Percentiles rank a stretch among this genome's conserved stretches.
Conservation (phyloP, 257 asterid species). For the Salvia miltiorrhiza region DNA sequence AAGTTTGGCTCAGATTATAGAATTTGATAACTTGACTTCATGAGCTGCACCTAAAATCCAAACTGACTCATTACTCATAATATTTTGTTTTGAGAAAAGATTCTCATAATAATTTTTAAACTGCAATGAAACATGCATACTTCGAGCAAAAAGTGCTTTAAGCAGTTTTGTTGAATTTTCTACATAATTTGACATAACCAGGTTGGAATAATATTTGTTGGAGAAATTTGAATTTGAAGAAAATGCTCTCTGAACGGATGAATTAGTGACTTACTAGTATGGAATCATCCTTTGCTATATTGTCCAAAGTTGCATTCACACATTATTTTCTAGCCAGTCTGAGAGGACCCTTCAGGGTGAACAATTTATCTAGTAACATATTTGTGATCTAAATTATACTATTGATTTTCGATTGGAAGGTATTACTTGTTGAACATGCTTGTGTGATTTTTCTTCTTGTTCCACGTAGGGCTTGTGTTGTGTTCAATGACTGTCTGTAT, state of each 20-base stretch:
- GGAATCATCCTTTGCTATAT: not conserved
- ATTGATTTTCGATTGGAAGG: not conserved
- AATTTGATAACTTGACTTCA: not conserved
- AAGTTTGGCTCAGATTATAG: constrained; percentile 1
- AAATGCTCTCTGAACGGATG: not conserved
- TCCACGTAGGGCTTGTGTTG: constrained; percentile 75
- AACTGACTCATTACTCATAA: not conserved
- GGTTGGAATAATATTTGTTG: not conserved
- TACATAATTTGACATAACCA: not conserved
- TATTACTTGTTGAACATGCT: constrained; percentile 5
- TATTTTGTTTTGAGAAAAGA: not conserved
- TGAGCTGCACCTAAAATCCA: constrained; percentile 5
- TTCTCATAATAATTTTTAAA: not conserved
- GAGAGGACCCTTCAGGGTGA: not conserved
- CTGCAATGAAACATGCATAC: not conserved
- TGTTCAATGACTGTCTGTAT: constrained; percentile 60
- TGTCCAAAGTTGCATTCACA: not conserved
- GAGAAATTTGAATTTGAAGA: not conserved
- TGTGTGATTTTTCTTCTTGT: not conserved
- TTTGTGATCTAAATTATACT: not conserved
- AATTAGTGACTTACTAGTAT: constrained; percentile 5
- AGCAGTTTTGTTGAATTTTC: not conserved
- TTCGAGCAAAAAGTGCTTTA: not conserved
- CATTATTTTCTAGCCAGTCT: not conserved
- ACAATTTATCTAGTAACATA: not conserved